phyloP scores from a whole-genome alignment of 768 basidiomycete species.

The Rhodocollybia butyracea region DNA sequence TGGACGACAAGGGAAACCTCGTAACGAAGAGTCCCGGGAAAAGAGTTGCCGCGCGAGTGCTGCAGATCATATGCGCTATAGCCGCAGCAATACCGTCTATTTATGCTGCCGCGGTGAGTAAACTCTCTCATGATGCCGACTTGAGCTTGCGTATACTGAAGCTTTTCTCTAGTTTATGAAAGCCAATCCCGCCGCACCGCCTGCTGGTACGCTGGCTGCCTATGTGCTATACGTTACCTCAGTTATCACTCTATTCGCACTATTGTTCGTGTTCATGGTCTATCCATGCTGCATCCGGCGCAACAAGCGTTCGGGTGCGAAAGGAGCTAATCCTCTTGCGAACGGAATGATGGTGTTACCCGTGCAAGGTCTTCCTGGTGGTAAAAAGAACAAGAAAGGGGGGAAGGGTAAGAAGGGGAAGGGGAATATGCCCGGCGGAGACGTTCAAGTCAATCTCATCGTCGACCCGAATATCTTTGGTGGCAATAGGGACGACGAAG shows the following conservation, averaged over 20 bases:
- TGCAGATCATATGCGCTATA: conserved; percentile 49
- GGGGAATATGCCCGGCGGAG: too few relatives aligned
- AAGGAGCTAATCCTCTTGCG: conserved; percentile 21
- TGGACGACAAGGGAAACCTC: conserved; percentile 53
- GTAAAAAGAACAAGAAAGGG: conserved; percentile 38
- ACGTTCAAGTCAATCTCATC: conserved; percentile 72
- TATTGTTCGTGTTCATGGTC: conserved; percentile 54
- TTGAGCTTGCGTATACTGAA: neutral
- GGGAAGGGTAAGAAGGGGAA: conserved; percentile 28
- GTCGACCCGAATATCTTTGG: conserved; percentile 64
- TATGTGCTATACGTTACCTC: conserved; percentile 58
- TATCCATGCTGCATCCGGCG: conserved; percentile 51
- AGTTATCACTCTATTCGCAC: conserved; percentile 44
- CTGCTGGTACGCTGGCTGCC: conserved; percentile 50
- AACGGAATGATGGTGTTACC: conserved; percentile 63
- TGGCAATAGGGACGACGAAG: conserved; percentile 31
- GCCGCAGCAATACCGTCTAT: conserved; percentile 53
- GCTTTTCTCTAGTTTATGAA: conserved; percentile 48
- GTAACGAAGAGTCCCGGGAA: conserved; percentile 64
- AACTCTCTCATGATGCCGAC: neutral
- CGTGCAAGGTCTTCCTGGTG: conserved; percentile 48
- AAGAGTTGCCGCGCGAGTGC: conserved; percentile 43
- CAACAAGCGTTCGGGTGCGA: conserved; percentile 17
- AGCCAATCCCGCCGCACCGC: conserved; percentile 46
- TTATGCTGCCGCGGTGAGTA: conserved; percentile 60